Evolutionary conservation across 2,329 filamentous ascomycete genomes (phyloP), one percentile per base, ranked within the genome.

Genomic region (Pyrenophora teres): DNA sequence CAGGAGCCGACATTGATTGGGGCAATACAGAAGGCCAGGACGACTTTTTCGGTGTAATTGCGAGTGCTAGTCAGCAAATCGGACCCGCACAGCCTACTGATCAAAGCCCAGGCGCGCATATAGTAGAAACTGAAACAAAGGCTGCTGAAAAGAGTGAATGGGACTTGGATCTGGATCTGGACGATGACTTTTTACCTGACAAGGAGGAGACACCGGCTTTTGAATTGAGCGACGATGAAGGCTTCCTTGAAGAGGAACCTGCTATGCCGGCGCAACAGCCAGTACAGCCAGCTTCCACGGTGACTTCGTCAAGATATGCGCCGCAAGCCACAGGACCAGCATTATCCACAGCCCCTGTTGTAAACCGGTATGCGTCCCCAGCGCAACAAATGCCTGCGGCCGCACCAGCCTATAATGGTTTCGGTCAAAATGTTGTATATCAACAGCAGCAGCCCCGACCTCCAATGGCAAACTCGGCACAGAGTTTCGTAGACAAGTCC

Each of bases 401-500:
- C 16, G 53, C 68, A n/a, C 56, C 67, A 12, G 43, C 63, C 4
- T 73, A 74, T 47, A 65, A 67, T 23, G 65, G 62, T 10, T 73
- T 68, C 49, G 69, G 57, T 19, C 71, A 69, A 23, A 64, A 58
- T 18, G 39, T 64, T 25, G 57, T 60, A 16, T 64, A 58, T 37
- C 64, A 57, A 30, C 63, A 68, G 32, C 68, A 68, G 43, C 70
- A 76, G 15, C 64, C 75, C 40, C 81, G 56, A 63, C 82, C 63
- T 59, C 58, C 52, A 86, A 85, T 74, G 80, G 84, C 70, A 19
- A 70, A 65, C 35, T 72, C 71, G 31, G 71, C 77, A 1, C 86
- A 95, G 70, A 97, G 93, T 74, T 99, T 96, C 73, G 90, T 84
- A 5, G 88, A 93, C 72, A 95, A 95, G 73, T 79, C 90, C 3